Percentiles rank a stretch among this genome's conserved stretches.
Conservation (phyloP, 225 moss, liverwort and hornwort genomes). For the Straminergon stramineum region DNA sequence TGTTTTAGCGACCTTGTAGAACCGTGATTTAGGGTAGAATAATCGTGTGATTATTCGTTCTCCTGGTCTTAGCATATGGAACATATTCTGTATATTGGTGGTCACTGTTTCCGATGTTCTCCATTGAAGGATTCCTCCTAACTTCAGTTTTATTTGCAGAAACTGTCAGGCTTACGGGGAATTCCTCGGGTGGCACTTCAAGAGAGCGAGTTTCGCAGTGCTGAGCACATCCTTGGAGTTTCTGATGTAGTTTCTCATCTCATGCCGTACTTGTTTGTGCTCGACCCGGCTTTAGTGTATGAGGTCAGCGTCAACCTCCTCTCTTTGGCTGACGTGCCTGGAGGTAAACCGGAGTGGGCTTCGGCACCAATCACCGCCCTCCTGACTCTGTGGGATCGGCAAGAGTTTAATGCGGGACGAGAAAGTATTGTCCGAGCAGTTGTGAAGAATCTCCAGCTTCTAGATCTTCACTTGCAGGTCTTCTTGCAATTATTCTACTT, state of each 20-base stretch:
- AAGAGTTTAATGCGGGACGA: constrained; percentile 88
- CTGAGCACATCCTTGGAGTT: constrained; percentile 80
- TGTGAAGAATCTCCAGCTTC: constrained; percentile 82
- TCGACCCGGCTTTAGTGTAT: constrained; percentile 86
- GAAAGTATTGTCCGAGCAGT: constrained; percentile 96
- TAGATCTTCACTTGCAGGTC: constrained; percentile 91
- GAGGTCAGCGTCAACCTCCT: constrained; percentile 92
- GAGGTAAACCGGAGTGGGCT: constrained; percentile 97
- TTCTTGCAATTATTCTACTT: neutral
- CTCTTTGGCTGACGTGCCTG: constrained; percentile 88
- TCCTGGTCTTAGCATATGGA: neutral
- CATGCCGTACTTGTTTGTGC: constrained; percentile 75
- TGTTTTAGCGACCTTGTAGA: neutral
- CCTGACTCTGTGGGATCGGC: constrained; percentile 88
- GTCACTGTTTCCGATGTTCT: neutral
- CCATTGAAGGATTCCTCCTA: neutral
- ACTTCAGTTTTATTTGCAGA: constrained; percentile 21
- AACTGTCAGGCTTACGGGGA: constrained; percentile 63
- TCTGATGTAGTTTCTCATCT: constrained; percentile 93
- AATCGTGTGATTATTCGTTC: neutral
- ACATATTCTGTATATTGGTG: neutral
- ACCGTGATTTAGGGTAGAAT: neutral
- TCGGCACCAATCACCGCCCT: constrained; percentile 88
- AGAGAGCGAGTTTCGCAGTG: constrained; percentile 65
- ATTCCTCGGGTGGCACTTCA: constrained; percentile 48